A percentile compares a stretch with the other conserved stretches of the same genome.
Conservation (phyloP, 345 rosid species). For the Alliaria petiolata region DNA sequence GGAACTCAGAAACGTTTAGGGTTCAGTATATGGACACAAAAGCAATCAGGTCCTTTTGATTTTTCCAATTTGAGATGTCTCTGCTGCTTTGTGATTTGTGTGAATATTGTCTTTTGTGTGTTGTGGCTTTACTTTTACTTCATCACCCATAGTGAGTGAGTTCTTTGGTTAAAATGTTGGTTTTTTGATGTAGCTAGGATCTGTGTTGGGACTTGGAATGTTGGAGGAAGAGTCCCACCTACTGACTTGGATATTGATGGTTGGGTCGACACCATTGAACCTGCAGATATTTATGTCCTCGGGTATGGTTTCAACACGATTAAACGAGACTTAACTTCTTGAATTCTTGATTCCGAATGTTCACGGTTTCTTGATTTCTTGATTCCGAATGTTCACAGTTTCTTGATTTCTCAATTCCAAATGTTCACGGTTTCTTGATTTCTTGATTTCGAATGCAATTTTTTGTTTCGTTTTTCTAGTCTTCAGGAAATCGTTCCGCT, state of each 20-base stretch:
- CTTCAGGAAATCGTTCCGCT: conserved; percentile 90
- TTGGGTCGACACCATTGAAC: conserved; percentile 58
- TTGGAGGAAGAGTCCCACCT: conserved; percentile 71
- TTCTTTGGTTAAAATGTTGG: not conserved
- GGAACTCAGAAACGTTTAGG: conserved; percentile 81
- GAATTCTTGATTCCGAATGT: no score
- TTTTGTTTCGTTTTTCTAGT: conserved; percentile 28
- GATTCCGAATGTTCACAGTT: no score
- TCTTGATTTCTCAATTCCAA: no score
- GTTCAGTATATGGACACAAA: conserved; percentile 76
- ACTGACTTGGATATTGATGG: conserved; percentile 71
- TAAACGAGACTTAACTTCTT: no score
- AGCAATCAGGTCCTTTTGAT: conserved; percentile 53
- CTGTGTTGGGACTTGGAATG: conserved; percentile 78
- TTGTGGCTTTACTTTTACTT: not conserved
- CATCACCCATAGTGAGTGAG: no score
- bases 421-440: not conserved
- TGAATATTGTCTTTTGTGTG: no score
- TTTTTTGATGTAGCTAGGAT: conserved; percentile 40
- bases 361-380: no score
- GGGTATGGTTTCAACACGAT: conserved; percentile 39
- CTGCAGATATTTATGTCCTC: conserved; percentile 76
- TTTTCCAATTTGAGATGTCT: not conserved
- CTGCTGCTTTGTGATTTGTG: not conserved
- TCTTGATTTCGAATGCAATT: not conserved